phyloP scores from a whole-genome alignment of 2,329 filamentous ascomycete species.

The Claviceps spartinae region DNA sequence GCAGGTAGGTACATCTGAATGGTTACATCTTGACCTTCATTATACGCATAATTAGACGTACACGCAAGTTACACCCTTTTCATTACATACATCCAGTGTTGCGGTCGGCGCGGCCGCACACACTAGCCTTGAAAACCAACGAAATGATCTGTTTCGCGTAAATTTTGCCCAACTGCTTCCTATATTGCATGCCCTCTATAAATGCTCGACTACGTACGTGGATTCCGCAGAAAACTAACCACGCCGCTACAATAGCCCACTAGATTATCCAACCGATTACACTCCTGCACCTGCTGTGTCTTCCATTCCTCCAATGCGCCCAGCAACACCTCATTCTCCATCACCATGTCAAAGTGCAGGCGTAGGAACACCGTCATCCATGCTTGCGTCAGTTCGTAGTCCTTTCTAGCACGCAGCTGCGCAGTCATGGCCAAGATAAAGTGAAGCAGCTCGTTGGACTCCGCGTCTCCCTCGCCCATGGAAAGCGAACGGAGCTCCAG shows the following conservation, averaged over 20 bases:
- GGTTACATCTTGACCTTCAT: no score
- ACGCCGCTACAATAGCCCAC: constrained; percentile 84
- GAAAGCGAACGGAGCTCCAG: constrained; percentile 76
- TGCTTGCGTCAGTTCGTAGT: constrained; percentile 88
- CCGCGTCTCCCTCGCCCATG: constrained; percentile 27
- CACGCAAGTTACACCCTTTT: no score
- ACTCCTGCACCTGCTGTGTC: constrained; percentile 56
- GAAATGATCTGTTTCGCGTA: no score
- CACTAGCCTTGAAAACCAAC: no score
- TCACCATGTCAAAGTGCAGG: constrained; percentile 52
- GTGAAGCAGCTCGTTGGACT: constrained; percentile 56
- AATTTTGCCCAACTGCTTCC: no score
- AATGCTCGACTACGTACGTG: constrained; percentile 17
- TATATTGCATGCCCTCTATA: neutral
- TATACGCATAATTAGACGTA: no score
- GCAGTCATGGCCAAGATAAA: constrained; percentile 74
- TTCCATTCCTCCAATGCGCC: constrained; percentile 56
- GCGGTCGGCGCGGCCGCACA: no score
- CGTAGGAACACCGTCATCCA: constrained; percentile 95
- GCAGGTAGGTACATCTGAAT: no score
- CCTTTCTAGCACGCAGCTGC: constrained; percentile 52
- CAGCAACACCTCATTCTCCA: constrained; percentile 39
- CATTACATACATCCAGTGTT: no score
- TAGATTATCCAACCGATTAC: constrained; percentile 55
- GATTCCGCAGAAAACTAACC: constrained; percentile 62